phyloP scores from a whole-genome alignment of 2,329 filamentous ascomycete genomes.

The Arachnopeziza araneosa region DNA sequence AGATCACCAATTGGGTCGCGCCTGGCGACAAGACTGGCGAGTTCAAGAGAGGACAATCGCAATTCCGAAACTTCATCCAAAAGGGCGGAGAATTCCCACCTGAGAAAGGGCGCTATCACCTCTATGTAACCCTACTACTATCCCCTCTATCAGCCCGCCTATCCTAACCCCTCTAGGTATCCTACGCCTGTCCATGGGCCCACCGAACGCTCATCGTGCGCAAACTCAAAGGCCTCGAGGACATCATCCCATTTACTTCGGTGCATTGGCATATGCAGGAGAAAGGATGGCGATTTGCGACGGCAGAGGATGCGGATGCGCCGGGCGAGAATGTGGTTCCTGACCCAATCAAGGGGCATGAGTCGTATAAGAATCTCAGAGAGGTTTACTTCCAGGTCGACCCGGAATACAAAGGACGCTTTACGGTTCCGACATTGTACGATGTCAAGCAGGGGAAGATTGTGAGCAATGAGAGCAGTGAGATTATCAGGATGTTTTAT shows the following conservation, averaged over 20 bases:
- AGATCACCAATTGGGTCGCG: constrained; percentile 80
- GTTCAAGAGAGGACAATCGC: constrained; percentile 82
- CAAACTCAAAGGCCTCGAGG: constrained; percentile 86
- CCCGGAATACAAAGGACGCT: constrained; percentile 60
- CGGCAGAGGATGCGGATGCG: constrained; percentile 47
- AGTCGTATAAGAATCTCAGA: constrained; percentile 59
- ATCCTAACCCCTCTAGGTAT: constrained; percentile 58
- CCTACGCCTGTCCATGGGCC: constrained; percentile 57
- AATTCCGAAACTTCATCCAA: constrained; percentile 68
- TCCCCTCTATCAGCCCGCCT: constrained; percentile 57
- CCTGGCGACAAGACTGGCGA: constrained; percentile 75
- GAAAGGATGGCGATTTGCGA: constrained; percentile 62
- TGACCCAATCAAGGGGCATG: constrained; percentile 54
- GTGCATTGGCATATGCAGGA: constrained; percentile 60
- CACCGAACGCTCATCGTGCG: constrained; percentile 82
- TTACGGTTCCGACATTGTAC: constrained; percentile 65
- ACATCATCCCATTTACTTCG: constrained; percentile 55
- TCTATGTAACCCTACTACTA: constrained; percentile 79
- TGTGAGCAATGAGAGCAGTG: constrained; percentile 77
- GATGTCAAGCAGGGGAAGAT: constrained; percentile 61
- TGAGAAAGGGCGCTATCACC: constrained; percentile 87
- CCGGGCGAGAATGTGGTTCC: constrained; percentile 59
- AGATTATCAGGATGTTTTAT: constrained; percentile 83
- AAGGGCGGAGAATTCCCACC: constrained; percentile 59
- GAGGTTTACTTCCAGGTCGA: constrained; percentile 63